Conservation (phyloP, 2,329 filamentous ascomycete species). For the Neonectria neomacrospora region DNA sequence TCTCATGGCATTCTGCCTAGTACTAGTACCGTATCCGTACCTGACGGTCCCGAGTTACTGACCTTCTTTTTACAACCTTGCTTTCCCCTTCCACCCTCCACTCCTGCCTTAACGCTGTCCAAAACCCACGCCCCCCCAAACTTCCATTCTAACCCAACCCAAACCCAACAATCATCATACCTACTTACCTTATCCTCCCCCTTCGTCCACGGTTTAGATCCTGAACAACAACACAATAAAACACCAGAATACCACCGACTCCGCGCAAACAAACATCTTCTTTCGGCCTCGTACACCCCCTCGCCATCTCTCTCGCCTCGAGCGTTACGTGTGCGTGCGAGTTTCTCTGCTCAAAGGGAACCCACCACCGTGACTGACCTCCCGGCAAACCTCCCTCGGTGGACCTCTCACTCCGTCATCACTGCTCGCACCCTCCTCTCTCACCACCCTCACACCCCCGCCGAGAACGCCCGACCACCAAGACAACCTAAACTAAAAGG, state of each 20-base stretch:
- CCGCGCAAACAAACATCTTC: background rate
- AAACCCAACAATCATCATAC: slow-evolving; percentile 23
- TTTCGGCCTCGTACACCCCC: background rate
- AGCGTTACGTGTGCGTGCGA: slow-evolving; percentile 22
- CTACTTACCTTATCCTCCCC: background rate
- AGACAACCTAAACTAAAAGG: slow-evolving; percentile 31
- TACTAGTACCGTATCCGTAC: background rate
- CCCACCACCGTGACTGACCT: slow-evolving; percentile 32
- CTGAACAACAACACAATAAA: background rate
- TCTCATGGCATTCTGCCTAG: background rate
- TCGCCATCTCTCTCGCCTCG: background rate
- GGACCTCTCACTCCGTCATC: slow-evolving; percentile 21
- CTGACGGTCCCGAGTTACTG: background rate
- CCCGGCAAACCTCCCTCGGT: slow-evolving; percentile 36
- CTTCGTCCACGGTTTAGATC: background rate
- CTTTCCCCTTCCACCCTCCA: slow-evolving; percentile 1
- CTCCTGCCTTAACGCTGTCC: slow-evolving; percentile 11
- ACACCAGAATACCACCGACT: background rate
- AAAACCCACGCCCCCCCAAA: background rate
- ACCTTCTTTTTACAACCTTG: slow-evolving; percentile 10
- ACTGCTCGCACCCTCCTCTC: slow-evolving; percentile 22
- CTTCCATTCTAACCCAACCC: slow-evolving; percentile 7
- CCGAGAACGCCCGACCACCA: slow-evolving; percentile 44
- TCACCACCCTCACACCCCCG: slow-evolving; percentile 34
- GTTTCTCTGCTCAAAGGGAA: slow-evolving; percentile 27